Percentiles rank a stretch among this genome's conserved stretches.
These are phyloP conservation scores for Gnomoniopsis sp. DNA, from an alignment of 2,329 filamentous ascomycete species.

Conservation along the genomic window DNA sequence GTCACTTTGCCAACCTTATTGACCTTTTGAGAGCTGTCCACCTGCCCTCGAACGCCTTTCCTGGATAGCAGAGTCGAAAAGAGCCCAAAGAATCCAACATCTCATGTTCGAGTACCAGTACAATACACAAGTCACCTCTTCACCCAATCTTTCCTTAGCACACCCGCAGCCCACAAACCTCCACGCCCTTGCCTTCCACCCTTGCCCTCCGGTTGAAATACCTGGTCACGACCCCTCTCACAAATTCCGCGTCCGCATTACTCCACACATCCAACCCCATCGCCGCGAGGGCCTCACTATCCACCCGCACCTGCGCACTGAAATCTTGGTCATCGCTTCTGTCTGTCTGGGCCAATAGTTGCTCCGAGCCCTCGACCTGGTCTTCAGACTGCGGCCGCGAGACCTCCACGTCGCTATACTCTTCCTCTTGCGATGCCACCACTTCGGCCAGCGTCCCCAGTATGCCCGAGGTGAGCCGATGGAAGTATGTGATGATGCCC, in stretches of 20 bases:
- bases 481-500: slow-evolving; percentile 76
- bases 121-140: too few species aligned
- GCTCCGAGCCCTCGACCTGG: slow-evolving; percentile 23
- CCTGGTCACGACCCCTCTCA: slow-evolving; percentile 55
- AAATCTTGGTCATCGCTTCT: slow-evolving; percentile 28
- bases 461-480: slow-evolving; percentile 67
- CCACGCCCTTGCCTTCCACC: slow-evolving; percentile 66
- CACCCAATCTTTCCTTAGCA: slow-evolving; percentile 44
- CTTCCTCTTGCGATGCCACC: slow-evolving; percentile 49
- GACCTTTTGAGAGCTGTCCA: too few species aligned
- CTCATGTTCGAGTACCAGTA: too few species aligned
- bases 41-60: too few species aligned
- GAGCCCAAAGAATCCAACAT: too few species aligned
- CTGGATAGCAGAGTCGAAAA: too few species aligned
- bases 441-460: slow-evolving; percentile 61
- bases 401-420: slow-evolving; percentile 28
- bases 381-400: slow-evolving; percentile 29
- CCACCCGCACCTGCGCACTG: slow-evolving; percentile 50
- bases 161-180: slow-evolving; percentile 71
- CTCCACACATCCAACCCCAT: slow-evolving; percentile 83
- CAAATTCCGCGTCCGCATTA: slow-evolving; percentile 64
- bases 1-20: too few species aligned
- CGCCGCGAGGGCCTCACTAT: slow-evolving; percentile 60
- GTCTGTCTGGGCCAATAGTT: slow-evolving; percentile 12
- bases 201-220: slow-evolving; percentile 65